Base-by-base conservation (phyloP, 176 grass and related monocot genomes). In the Themeda triandra region DNA sequence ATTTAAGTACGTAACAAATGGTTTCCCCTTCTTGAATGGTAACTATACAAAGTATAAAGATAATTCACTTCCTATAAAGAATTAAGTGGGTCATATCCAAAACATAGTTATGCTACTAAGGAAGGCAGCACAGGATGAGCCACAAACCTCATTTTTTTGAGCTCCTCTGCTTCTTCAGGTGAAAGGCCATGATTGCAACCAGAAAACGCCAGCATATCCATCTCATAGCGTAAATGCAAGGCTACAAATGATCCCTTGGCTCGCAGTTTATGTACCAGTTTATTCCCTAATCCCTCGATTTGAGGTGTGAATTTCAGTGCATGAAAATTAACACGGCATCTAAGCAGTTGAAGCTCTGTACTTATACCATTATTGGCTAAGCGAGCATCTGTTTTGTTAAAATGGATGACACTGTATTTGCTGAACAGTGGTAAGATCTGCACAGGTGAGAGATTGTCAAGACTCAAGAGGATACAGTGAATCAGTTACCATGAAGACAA, bases 131-230 rank as follows among this genome's bases (percentile, higher is more conserved):
- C 24, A 74, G 33, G 4, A 30, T 28, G 33, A 41, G 42, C 64
- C 13, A 66, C 82, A 86, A 69, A 98, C 95, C 95, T 98, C 87
- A 95, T 90, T 80, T 81, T 95, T 92, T 88, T 95, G 14, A 98
- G 91, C n/a, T 95, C 92, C 76, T 95, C 91, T 24, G 92, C 79
- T 90, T 98, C 95, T 90, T 87, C 81, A 28, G 8, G 77, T 81
- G 91, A 95, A 82, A 94, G 94, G 64, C 80, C 95, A 83, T 98
- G 91, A 74, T 90, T 93, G 71, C 95, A 98, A 86, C 95, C 95
- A 72, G 95, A 98, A 88, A 98, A 98, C 63, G 95, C 92, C 35
- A 98, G 89, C 95, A 98, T 95, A 54, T 98, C 95, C 95, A 95
- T 98, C 88, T 98, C 95, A 77, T 95, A 98, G 77, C 95, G 90